Conservation (phyloP, 2,329 filamentous ascomycete species). For the Apiospora malaysiana region DNA sequence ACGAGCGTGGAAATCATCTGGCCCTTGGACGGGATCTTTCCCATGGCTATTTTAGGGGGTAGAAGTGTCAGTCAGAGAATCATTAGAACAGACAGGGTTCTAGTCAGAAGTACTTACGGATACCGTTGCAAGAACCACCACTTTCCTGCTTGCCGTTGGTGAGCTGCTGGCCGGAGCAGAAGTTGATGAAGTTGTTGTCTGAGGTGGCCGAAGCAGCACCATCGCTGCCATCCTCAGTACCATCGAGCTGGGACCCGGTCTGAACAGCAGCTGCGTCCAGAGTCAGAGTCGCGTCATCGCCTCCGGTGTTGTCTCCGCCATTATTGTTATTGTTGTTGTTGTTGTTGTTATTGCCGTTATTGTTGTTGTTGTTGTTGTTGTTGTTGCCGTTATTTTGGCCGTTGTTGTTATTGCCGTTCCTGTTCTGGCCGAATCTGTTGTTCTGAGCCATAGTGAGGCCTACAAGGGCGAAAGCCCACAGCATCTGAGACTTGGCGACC, state of each 20-base stretch:
- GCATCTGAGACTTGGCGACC: slow-evolving; percentile 16
- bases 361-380: slow-evolving; percentile 23
- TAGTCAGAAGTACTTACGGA: slow-evolving; percentile 50
- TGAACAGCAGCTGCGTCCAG: slow-evolving; percentile 53
- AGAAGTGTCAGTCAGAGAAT: slow-evolving; percentile 28
- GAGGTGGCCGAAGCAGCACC: slow-evolving; percentile 60
- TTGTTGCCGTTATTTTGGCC: neutral
- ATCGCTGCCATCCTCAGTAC: slow-evolving; percentile 51
- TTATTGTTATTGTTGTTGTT: slow-evolving; percentile 32
- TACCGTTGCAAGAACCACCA: slow-evolving; percentile 67
- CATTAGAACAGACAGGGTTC: neutral
- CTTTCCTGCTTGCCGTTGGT: slow-evolving; percentile 66
- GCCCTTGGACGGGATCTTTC: slow-evolving; percentile 58
- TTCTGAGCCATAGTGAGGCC: slow-evolving; percentile 20
- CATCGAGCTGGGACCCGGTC: slow-evolving; percentile 49
- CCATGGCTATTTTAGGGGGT: slow-evolving; percentile 52
- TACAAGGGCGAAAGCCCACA: slow-evolving; percentile 12
- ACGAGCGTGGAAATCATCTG: slow-evolving; percentile 65
- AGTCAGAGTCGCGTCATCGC: slow-evolving; percentile 31
- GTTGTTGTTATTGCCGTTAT: slow-evolving; percentile 36
- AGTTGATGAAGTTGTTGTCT: slow-evolving; percentile 68
- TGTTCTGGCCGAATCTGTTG: neutral
- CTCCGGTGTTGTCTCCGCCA: slow-evolving; percentile 30
- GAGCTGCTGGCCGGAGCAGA: slow-evolving; percentile 57
- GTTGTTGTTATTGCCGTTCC: slow-evolving; percentile 24